Evolutionary conservation across 1,284 basidiomycete species (phyloP).

Genomic region (Trichosporon coremiiforme): DNA sequence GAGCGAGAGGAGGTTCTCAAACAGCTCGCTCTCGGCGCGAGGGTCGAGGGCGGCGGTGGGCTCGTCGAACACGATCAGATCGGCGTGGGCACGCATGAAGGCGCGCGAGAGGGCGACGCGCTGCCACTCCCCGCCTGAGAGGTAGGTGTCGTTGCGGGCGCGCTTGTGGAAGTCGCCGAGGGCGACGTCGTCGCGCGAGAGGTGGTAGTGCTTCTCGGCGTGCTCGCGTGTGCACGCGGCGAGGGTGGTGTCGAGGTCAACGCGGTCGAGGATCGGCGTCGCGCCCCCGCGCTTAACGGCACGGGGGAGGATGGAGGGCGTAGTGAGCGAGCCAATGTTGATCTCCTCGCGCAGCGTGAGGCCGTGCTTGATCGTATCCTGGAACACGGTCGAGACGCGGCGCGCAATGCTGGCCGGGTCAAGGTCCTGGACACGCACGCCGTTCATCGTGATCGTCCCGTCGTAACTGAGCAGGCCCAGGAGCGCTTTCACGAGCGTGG

Average conservation of each 20-base stretch:
- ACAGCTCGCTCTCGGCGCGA: conserved; percentile 37
- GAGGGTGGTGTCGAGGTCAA: conserved; percentile 29
- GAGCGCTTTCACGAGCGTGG: conserved; percentile 64
- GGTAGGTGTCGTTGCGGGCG: conserved; percentile 10
- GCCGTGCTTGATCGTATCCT: conserved; percentile 75
- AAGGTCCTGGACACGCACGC: conserved; percentile 65
- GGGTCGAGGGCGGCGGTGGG: conserved; percentile 45
- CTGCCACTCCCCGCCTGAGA: conserved; percentile 68
- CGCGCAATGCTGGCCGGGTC: conserved; percentile 69
- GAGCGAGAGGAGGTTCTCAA: background rate
- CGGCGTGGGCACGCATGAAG: conserved; percentile 77
- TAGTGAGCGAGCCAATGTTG: conserved; percentile 67
- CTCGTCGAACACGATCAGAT: conserved; percentile 69
- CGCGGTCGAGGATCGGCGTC: conserved; percentile 44
- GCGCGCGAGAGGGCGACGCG: conserved; percentile 65
- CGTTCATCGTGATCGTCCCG: conserved; percentile 67
- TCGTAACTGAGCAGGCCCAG: conserved; percentile 65
- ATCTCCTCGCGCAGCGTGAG: conserved; percentile 74
- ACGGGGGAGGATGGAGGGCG: conserved; percentile 56
- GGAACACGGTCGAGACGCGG: conserved; percentile 72
- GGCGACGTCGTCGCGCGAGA: background rate
- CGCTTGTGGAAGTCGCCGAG: background rate
- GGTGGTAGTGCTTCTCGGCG: background rate
- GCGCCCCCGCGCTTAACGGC: conserved; percentile 71
- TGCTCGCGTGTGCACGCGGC: background rate